A percentile compares a stretch with the other conserved stretches of the same genome.
These are phyloP conservation scores for Collybiopsis luxurians DNA, from an alignment of 768 basidiomycete genomes.

Conservation along the genomic window DNA sequence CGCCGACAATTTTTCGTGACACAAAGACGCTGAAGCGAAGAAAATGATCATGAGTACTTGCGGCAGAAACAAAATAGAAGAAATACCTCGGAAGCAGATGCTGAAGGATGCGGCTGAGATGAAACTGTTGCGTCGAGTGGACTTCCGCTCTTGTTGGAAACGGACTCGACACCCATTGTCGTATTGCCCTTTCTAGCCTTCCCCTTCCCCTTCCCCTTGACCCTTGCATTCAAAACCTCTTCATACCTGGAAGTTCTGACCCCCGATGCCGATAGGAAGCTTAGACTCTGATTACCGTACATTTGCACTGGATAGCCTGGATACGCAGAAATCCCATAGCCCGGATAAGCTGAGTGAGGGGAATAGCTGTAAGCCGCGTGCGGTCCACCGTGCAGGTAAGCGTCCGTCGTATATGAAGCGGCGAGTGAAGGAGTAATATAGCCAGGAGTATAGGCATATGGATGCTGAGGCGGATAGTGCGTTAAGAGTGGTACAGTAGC, in stretches of 20 bases:
- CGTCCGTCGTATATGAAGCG: neutral
- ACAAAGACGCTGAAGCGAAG: conserved; percentile 19
- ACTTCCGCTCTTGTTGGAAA: no score
- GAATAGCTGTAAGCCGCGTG: neutral
- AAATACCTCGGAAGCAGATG: neutral
- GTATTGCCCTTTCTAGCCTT: neutral
- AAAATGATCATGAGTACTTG: neutral
- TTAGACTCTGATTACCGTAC: neutral
- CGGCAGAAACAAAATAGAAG: neutral
- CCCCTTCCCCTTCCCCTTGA: neutral
- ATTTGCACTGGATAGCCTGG: neutral
- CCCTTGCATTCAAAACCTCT: neutral
- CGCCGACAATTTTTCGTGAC: conserved; percentile 39
- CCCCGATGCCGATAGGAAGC: neutral
- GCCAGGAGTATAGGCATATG: neutral
- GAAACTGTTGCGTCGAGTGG: neutral
- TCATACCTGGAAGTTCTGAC: neutral
- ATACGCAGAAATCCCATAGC: neutral
- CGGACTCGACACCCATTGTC: no score
- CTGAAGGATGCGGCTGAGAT: neutral
- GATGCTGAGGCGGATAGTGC: neutral
- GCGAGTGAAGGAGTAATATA: neutral
- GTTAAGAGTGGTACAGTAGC: neutral
- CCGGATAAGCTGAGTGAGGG: neutral
- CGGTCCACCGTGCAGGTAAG: neutral